Evolutionary conservation across 768 basidiomycete genomes (phyloP), one percentile per base, ranked within the genome.

Genomic region (Mycena epipterygia): DNA sequence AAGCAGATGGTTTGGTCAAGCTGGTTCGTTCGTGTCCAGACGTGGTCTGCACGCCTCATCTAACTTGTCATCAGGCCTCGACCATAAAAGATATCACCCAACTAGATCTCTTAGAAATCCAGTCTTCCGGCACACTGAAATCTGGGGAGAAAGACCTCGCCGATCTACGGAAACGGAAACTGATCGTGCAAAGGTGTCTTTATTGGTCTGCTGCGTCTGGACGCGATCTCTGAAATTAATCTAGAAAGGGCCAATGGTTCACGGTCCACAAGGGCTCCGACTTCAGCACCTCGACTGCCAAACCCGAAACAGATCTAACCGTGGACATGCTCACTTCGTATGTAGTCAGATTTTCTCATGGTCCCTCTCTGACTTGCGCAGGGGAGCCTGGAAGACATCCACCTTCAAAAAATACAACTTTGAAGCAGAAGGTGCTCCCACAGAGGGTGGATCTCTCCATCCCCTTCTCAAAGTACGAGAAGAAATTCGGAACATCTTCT

Each of bases 361-460:
- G 49, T 48, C 33, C 39, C 65, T 68, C 63, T 51, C 69, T 72
- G 73, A 60, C 32, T 27, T 41, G 19, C 23, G 7, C 75, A 99
- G 97, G 42, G 98, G 97, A 9, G 84, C 94, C 21, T 99, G 98
- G 98, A 97, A 98, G 81, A 92, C 90, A 0, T 89, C 97, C 1
- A 88, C 87, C 12, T 99, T 95, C 89, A 99, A 99, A 80, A 96
- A 97, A 80, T 99, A 99, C 84, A 99, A 99, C 83, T 99, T 99
- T 75, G 96, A 97, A 74, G 97, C 98, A 0, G 96, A 96, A 72
- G 98, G 98, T 60, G 89, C 92, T 32, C 94, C 93, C 12, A 92
- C 96, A 4, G 89, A 89, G 42, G 96, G 96, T 33, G 98, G 98
- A 44, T 96, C 97, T 17, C 85, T 99, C 33, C 98, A 99, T 81